Percentiles rank a stretch among this genome's conserved stretches.
These are phyloP conservation scores for Caloboletus inedulis DNA, from an alignment of 1,284 basidiomycete species.

Conservation along the genomic window DNA sequence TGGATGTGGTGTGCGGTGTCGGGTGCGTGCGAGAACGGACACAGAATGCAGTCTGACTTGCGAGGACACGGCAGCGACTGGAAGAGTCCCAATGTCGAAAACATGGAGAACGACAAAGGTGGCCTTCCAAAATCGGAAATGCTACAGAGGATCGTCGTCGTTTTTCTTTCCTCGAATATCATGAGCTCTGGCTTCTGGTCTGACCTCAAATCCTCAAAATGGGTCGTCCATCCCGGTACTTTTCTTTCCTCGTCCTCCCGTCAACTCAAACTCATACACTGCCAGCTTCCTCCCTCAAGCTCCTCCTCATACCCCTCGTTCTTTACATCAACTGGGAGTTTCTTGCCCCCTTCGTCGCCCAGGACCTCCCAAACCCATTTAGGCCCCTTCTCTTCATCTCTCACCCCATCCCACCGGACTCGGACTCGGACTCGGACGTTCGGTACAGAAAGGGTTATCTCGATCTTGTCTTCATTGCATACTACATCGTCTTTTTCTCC, in stretches of 20 bases:
- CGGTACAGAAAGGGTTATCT: slow-evolving; percentile 76
- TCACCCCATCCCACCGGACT: slow-evolving; percentile 57
- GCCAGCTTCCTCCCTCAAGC: slow-evolving; percentile 65
- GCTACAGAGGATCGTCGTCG: too few species aligned
- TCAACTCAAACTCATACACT: not conserved
- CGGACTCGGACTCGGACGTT: slow-evolving; percentile 50
- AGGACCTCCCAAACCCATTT: slow-evolving; percentile 70
- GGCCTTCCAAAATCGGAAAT: too few species aligned
- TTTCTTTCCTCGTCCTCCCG: not conserved
- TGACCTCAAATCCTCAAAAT: slow-evolving; percentile 51
- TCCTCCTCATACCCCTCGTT: slow-evolving; percentile 71
- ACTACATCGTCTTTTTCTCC: slow-evolving; percentile 90
- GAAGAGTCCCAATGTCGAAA: slow-evolving; percentile 61
- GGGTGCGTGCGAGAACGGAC: slow-evolving; percentile 61
- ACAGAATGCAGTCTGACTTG: slow-evolving; percentile 44
- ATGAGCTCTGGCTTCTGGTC: slow-evolving; percentile 19
- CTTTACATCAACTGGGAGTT: slow-evolving; percentile 75
- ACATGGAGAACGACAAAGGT: too few species aligned
- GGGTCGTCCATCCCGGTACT: slow-evolving; percentile 74
- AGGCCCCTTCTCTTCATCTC: slow-evolving; percentile 74
- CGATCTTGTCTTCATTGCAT: slow-evolving; percentile 83
- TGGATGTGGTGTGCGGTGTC: slow-evolving; percentile 38
- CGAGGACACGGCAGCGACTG: slow-evolving; percentile 62
- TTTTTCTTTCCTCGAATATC: too few species aligned
- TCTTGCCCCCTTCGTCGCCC: slow-evolving; percentile 47